Conservation (phyloP, 768 basidiomycete genomes). For the Leccinum imitatum region DNA sequence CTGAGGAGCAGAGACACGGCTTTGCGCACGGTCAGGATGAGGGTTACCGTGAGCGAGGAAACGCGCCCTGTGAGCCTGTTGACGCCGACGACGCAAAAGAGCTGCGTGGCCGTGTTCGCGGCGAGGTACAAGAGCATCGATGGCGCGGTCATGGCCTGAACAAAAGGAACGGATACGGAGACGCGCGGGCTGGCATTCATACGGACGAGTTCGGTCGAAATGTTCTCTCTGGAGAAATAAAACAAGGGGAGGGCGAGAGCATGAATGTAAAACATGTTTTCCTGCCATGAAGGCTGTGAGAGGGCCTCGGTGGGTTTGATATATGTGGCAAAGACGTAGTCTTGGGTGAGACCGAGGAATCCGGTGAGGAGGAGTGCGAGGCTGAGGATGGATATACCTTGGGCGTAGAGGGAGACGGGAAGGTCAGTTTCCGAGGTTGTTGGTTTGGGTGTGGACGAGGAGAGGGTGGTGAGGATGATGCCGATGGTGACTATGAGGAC, state of each 20-base stretch:
- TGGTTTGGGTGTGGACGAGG: constrained; percentile 48
- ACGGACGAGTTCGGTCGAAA: constrained; percentile 32
- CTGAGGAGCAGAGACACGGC: constrained; percentile 76
- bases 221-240: constrained; percentile 52
- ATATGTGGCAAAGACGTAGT: constrained; percentile 66
- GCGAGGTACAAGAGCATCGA: constrained; percentile 59
- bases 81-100: constrained; percentile 84
- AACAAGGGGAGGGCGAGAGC: constrained; percentile 80
- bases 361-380: constrained; percentile 80
- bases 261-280: constrained; percentile 91
- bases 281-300: constrained; percentile 63
- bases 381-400: constrained; percentile 71
- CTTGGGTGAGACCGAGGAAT: constrained; percentile 81
- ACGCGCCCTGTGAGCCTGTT: constrained; percentile 80
- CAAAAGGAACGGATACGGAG: constrained; percentile 10
- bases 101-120: constrained; percentile 80
- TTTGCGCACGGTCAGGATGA: constrained; percentile 79
- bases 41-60: constrained; percentile 72
- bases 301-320: constrained; percentile 30
- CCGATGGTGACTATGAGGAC: constrained; percentile 82
- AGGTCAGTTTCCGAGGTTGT: background rate
- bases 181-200: constrained; percentile 15
- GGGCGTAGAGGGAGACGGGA: constrained; percentile 46
- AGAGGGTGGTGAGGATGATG: constrained; percentile 78
- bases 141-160: constrained; percentile 44